Evolutionary conservation across 345 rosid species (phyloP).

Genomic region (Citrus reticulata): DNA sequence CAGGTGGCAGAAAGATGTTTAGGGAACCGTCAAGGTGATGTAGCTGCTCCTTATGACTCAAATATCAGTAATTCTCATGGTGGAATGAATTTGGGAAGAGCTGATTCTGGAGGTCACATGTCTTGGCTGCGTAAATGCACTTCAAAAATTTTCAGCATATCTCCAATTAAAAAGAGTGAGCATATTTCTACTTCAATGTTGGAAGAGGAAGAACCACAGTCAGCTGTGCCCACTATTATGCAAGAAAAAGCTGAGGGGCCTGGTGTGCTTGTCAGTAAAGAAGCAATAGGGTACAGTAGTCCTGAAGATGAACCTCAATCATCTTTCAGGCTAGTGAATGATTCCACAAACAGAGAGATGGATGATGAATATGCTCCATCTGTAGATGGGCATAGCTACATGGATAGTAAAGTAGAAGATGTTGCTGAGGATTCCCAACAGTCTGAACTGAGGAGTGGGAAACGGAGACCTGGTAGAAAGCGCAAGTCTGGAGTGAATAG

Average conservation of each 20-base stretch:
- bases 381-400: constrained; percentile 46
- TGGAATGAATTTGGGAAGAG: constrained; percentile 28
- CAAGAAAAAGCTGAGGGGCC: constrained; percentile 27
- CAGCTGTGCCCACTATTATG: constrained; percentile 5
- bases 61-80: constrained; percentile 31
- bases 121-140: constrained; percentile 69
- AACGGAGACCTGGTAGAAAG: constrained; percentile 43
- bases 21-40: constrained; percentile 24
- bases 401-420: constrained; percentile 46
- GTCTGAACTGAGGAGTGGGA: constrained; percentile 41
- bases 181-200: constrained; percentile 24
- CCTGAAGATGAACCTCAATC: constrained; percentile 26
- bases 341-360: constrained; percentile 20
- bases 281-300: constrained; percentile 12
- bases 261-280: constrained; percentile 13
- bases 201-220: constrained; percentile 18
- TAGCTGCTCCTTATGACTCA: constrained; percentile 26
- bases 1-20: constrained; percentile 27
- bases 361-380: constrained; percentile 43
- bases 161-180: constrained; percentile 54
- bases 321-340: constrained; percentile 18
- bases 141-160: constrained; percentile 50
- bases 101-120: constrained; percentile 39
- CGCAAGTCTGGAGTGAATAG: constrained; percentile 47
- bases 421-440: constrained; percentile 54